A percentile compares a stretch with the other conserved stretches of the same genome.
Conservation (phyloP, 2,329 filamentous ascomycete species). For the Capronia americana region DNA sequence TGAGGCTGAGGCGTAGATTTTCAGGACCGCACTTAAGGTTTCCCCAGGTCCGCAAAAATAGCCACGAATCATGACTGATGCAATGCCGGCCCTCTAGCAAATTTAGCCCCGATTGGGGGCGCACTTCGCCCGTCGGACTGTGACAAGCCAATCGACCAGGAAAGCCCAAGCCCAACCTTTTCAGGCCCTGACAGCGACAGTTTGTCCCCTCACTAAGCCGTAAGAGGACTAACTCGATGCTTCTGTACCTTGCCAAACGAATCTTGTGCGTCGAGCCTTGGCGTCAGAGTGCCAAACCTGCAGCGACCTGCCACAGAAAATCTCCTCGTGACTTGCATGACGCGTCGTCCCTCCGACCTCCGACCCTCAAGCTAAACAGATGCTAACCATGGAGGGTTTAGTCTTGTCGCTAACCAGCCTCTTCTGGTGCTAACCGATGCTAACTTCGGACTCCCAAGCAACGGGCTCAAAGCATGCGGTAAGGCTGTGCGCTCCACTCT, state of each 20-base stretch:
- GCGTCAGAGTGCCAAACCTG: background rate
- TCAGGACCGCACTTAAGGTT: conserved; percentile 13
- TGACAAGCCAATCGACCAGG: conserved; percentile 16
- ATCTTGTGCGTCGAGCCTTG: background rate
- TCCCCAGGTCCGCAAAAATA: conserved; percentile 33
- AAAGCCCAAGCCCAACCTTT: background rate
- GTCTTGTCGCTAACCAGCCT: background rate
- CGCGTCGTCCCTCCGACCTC: conserved; percentile 33
- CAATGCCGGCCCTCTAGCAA: background rate
- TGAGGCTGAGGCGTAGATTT: conserved; percentile 25
- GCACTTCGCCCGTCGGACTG: conserved; percentile 12
- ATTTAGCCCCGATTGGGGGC: conserved; percentile 17
- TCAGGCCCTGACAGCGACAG: background rate
- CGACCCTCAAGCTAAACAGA: conserved; percentile 16
- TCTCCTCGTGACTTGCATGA: conserved; percentile 23
- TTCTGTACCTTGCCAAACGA: conserved; percentile 7
- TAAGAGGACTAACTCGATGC: conserved; percentile 1
- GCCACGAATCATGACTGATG: conserved; percentile 21
- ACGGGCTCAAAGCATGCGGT: conserved; percentile 22
- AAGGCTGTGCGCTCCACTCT: conserved; percentile 32
- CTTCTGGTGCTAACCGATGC: conserved; percentile 9
- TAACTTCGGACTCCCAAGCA: conserved; percentile 31
- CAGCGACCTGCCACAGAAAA: conserved; percentile 2
- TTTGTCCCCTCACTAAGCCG: conserved; percentile 5
- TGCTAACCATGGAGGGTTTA: conserved; percentile 4